Evolutionary conservation across 495 filamentous ascomycete species (phyloP), one percentile per base, ranked within the genome.

Genomic region (Mytilinidion resinicola): DNA sequence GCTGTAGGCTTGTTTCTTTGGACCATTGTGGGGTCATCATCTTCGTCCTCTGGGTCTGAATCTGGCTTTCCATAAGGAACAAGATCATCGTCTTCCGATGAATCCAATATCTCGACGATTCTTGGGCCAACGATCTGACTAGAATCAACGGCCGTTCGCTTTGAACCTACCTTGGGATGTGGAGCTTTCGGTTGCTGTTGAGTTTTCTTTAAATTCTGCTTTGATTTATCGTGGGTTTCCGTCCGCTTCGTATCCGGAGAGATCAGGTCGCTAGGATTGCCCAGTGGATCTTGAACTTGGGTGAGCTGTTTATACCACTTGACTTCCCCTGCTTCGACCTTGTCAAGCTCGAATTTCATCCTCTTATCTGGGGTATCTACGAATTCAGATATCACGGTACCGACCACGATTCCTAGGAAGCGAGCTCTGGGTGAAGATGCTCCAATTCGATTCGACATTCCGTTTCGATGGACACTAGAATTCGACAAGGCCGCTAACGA

Each of bases 371-470:
- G 80, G 58, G 84, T 82, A 65, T 97, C 90, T 5, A 93, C 82
- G 1, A 99, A 77, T 17, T 80, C 76, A 0, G 91, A 96, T 12
- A 97, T 80, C 0, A 84, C 82, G 49, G 86, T 90, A 1, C 88
- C 93, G 44, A 96, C 82, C 5, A 89, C 76, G 88, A 99, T 96
- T 0, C 93, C 95, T 4, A 99, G 77, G 55, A 91, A 88, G 4
- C 93, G 82, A 51, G 88, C 85, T 55, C 84, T 79, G 12, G 76
- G 76, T 47, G 91, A 90, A 19, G 89, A 82, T 25, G 88, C 79
- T 10, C 81, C 81, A n/a, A 99, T 76, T 41, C 91, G 82, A 64
- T 96, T 96, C 0, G 93, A 96, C 30, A 97, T 82, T 30, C 83
- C 80, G 60, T 80, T 88, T 6, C 92, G 76, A 70, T 90, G 93